Base-by-base conservation (phyloP, 345 rosid genomes). In the Syzygium jambos region DNA sequence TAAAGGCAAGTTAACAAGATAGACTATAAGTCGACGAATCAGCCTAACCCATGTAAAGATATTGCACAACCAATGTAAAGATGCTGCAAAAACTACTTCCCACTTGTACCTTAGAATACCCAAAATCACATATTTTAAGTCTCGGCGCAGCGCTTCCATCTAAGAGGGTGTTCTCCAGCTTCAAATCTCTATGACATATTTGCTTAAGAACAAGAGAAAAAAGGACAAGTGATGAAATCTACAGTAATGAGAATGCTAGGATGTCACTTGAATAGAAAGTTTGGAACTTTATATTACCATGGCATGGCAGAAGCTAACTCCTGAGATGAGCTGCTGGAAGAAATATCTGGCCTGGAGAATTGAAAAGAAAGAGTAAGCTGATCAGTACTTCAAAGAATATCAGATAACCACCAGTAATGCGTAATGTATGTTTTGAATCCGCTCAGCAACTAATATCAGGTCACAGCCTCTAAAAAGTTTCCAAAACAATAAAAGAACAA, bases 81-180 rank as follows among this genome's bases (percentile, higher is more conserved):
- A 73, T 34, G 86, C 63, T 30, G 86, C 29, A 54, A 54, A 43
- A 85, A 85, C 65, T 85, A 51, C 46, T 57, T 52, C 25, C 10
- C 41, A 14, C 29, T 11, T 14, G 59, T 86, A 93, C 94, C 95
- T 94, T 96, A 38, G 98, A 96, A 90, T 96, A 96, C 57, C 98
- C 98, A 90, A 96, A 96, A 87, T 96, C 98, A 86, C 98, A 96
- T 78, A 96, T 94, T 92, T 96, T 96, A 85, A 96, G 88, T 78
- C 96, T 95, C 30, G 96, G 98, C 51, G 98, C 96, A 43, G 97
- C 95, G 93, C 98, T 96, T 82, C 98, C 98, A 91, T 96, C 98
- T 87, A 96, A 91, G 87, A 96, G 86, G 84, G 97, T 95, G 90
- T 96, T 96, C 90, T 96, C 98, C 92, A 96, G 90, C 92, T 96